These are phyloP conservation scores for Lichtheimia corymbifera DNA, from an alignment of 371 early-diverging fungal species.

Conservation along the genomic window DNA sequence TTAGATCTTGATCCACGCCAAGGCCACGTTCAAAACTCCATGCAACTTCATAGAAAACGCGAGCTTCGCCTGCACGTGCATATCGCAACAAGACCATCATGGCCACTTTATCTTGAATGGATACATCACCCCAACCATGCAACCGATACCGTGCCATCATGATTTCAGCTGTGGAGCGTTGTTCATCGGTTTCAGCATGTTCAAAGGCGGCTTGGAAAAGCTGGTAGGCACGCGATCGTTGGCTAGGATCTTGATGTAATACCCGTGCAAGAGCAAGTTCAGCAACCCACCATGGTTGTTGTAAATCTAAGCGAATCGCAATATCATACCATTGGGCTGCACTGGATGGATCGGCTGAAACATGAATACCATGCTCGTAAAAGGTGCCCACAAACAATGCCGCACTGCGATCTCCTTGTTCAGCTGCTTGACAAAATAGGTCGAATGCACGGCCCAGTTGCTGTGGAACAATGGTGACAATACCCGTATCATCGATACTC, in stretches of 20 bases:
- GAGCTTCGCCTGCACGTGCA: slow-evolving; percentile 7
- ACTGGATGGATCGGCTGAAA: slow-evolving; percentile 18
- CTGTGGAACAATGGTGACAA: slow-evolving; percentile 23
- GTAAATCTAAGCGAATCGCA: slow-evolving; percentile 25
- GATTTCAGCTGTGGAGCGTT: slow-evolving; percentile 12
- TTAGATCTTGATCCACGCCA: slow-evolving; percentile 49
- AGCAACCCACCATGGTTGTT: slow-evolving; percentile 18
- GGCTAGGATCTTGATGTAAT: slow-evolving; percentile 12
- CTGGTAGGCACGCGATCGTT: slow-evolving; percentile 15
- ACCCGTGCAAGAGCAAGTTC: slow-evolving; percentile 24
- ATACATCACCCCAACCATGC: slow-evolving; percentile 39
- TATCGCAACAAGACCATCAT: slow-evolving; percentile 20
- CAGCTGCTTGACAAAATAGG: slow-evolving; percentile 40
- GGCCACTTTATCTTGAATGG: slow-evolving; percentile 2
- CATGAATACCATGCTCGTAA: slow-evolving; percentile 43
- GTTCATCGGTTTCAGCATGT: slow-evolving; percentile 8
- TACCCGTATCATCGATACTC: neutral
- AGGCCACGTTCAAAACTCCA: slow-evolving; percentile 74
- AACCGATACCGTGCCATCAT: slow-evolving; percentile 43
- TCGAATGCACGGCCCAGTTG: slow-evolving; percentile 40
- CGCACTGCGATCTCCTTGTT: slow-evolving; percentile 30
- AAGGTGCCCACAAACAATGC: slow-evolving; percentile 41
- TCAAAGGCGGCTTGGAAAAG: slow-evolving; percentile 14
- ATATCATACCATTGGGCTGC: slow-evolving; percentile 37
- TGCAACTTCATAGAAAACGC: slow-evolving; percentile 65